A percentile compares a stretch with the other conserved stretches of the same genome.
Conservation (phyloP, 139 green algal species). For the Zygnema circumcarinatum region DNA sequence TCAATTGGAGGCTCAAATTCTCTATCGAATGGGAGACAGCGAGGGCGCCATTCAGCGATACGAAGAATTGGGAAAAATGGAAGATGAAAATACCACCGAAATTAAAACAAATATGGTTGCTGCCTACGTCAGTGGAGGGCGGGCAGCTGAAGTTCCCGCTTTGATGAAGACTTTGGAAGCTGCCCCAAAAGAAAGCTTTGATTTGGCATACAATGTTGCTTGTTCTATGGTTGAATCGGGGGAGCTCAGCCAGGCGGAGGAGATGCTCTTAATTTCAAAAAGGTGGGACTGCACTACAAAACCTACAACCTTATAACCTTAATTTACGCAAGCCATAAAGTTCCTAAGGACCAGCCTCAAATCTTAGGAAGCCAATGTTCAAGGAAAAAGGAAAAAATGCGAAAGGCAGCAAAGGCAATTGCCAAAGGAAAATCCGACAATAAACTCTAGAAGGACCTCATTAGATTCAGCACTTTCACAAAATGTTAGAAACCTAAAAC, state of each 20-base stretch:
- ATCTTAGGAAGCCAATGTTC: too few species aligned
- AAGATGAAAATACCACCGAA: slow-evolving; percentile 69
- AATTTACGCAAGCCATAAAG: too few species aligned
- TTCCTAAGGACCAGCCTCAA: too few species aligned
- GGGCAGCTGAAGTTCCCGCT: slow-evolving; percentile 70
- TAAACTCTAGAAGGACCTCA: too few species aligned
- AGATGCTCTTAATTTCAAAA: slow-evolving; percentile 75
- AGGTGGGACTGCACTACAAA: slow-evolving; percentile 61
- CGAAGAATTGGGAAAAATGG: slow-evolving; percentile 62
- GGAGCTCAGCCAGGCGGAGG: slow-evolving; percentile 70
- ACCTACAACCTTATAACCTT: neutral
- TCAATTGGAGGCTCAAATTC: slow-evolving; percentile 84
- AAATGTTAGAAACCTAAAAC: too few species aligned
- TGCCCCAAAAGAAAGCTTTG: slow-evolving; percentile 72
- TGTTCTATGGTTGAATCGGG: slow-evolving; percentile 73
- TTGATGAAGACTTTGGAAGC: slow-evolving; percentile 67
- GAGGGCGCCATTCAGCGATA: slow-evolving; percentile 62
- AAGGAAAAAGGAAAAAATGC: too few species aligned
- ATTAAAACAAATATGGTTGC: slow-evolving; percentile 85
- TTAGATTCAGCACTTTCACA: too few species aligned
- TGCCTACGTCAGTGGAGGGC: slow-evolving; percentile 76
- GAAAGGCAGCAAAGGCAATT: too few species aligned
- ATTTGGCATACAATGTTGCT: slow-evolving; percentile 85
- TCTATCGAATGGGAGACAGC: slow-evolving; percentile 77
- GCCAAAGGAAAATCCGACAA: too few species aligned